Percentiles rank a stretch among this genome's conserved stretches.
phyloP scores from a whole-genome alignment of 495 filamentous ascomycete genomes.

The Aspergillus baeticus region DNA sequence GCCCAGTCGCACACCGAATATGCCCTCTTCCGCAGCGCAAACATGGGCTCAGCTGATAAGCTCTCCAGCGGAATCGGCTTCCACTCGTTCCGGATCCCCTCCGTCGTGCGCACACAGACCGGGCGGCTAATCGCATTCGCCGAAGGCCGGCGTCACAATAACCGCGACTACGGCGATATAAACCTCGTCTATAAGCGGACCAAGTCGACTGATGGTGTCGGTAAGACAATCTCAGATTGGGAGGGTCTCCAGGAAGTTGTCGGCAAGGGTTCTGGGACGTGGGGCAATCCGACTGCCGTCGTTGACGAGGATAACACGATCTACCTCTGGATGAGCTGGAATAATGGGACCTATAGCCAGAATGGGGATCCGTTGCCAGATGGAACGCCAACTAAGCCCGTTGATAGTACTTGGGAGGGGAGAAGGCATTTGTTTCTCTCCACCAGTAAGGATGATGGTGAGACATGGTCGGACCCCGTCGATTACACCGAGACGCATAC shows the following conservation, averaged over 20 bases:
- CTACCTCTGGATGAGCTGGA: constrained; percentile 5
- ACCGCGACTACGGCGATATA: constrained; percentile 5
- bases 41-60: constrained; percentile 2
- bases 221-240: not conserved
- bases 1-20: not conserved
- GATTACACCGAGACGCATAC: not conserved
- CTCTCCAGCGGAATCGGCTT: not conserved
- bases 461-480: constrained; percentile 1
- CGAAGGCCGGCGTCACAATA: not conserved
- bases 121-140: not conserved
- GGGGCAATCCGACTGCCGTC: not conserved
- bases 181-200: constrained; percentile 5
- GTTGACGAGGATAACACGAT: not conserved
- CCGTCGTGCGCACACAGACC: not conserved
- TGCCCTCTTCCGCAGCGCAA: constrained; percentile 5
- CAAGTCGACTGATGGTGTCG: not conserved
- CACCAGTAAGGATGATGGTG: constrained; percentile 2
- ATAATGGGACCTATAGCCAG: constrained; percentile 10
- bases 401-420: no score
- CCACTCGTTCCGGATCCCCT: constrained; percentile 4
- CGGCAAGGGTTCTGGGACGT: not conserved
- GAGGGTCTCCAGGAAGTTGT: not conserved
- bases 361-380: not conserved
- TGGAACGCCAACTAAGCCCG: not conserved
- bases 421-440: constrained; percentile 5